phyloP scores from a whole-genome alignment of 495 filamentous ascomycete genomes.

The Penicillium lagena region DNA sequence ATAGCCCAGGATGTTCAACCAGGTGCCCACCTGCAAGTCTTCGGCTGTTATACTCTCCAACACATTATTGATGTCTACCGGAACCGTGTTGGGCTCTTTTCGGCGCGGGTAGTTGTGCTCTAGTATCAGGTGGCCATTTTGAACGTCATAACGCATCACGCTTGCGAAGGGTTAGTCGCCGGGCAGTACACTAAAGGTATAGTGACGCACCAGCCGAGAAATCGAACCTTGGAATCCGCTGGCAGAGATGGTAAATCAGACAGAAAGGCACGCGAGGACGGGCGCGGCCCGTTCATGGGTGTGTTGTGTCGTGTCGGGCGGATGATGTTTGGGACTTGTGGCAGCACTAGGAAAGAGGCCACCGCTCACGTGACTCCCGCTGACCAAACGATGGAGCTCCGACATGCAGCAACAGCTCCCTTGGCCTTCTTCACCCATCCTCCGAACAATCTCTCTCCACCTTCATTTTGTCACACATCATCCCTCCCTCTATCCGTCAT shows the following conservation, averaged over 20 bases:
- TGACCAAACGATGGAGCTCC: too few relatives aligned
- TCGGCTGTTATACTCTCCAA: constrained; percentile 57
- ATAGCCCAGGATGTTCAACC: constrained; percentile 89
- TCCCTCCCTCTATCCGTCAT: constrained; percentile 2
- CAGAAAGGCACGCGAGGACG: constrained; percentile 64
- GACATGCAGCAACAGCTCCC: background rate
- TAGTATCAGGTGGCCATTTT: constrained; percentile 54
- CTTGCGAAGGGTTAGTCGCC: constrained; percentile 30
- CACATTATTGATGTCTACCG: constrained; percentile 66
- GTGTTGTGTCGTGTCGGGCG: too few relatives aligned
- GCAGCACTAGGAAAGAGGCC: too few relatives aligned
- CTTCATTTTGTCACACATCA: background rate
- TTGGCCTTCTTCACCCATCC: background rate
- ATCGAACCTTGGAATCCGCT: constrained; percentile 72
- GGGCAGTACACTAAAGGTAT: too few relatives aligned
- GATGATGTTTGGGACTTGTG: too few relatives aligned
- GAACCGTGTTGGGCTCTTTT: constrained; percentile 32
- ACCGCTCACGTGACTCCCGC: too few relatives aligned
- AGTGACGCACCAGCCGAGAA: constrained; percentile 76
- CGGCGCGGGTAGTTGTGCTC: constrained; percentile 57
- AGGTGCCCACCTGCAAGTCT: constrained; percentile 69
- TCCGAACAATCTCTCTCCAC: background rate
- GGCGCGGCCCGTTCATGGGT: constrained; percentile 52
- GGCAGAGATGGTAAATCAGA: constrained; percentile 49
- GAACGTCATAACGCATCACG: constrained; percentile 59